phyloP scores from a whole-genome alignment of 495 filamentous ascomycete species.

The Xylaria cubensis region DNA sequence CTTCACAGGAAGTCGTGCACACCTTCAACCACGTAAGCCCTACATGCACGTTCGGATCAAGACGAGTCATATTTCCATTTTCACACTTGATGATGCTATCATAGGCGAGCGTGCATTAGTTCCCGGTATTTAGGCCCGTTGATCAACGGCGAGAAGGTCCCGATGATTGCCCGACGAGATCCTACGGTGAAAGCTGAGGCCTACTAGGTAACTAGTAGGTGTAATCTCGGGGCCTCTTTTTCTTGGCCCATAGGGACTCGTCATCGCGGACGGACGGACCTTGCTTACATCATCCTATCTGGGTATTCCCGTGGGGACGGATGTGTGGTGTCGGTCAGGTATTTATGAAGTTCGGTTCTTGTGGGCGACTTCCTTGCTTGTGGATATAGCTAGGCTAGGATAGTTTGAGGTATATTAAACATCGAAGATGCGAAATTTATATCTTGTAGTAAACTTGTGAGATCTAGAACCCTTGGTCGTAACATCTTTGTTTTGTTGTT shows the following conservation, averaged over 20 bases:
- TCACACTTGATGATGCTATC: background rate
- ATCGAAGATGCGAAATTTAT: background rate
- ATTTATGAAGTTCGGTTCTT: background rate
- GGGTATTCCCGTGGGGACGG: background rate
- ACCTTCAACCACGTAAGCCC: constrained; percentile 14
- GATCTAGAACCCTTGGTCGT: background rate
- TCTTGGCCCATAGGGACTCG: constrained; percentile 8
- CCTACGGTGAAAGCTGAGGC: background rate
- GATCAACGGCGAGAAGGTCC: background rate
- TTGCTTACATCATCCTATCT: background rate
- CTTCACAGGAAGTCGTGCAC: background rate
- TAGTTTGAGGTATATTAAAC: background rate
- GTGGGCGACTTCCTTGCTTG: background rate
- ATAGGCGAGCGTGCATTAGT: background rate
- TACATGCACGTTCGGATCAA: background rate
- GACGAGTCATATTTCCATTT: background rate
- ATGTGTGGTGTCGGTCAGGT: background rate
- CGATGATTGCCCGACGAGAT: background rate
- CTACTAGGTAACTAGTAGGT: background rate
- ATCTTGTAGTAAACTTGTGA: background rate
- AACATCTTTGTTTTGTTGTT: background rate
- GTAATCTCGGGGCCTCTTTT: background rate
- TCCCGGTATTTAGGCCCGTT: background rate
- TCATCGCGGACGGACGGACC: background rate
- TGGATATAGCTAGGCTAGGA: background rate